Conservation (phyloP, 2,329 filamentous ascomycete genomes). For the Albophoma yamanashiensis region DNA sequence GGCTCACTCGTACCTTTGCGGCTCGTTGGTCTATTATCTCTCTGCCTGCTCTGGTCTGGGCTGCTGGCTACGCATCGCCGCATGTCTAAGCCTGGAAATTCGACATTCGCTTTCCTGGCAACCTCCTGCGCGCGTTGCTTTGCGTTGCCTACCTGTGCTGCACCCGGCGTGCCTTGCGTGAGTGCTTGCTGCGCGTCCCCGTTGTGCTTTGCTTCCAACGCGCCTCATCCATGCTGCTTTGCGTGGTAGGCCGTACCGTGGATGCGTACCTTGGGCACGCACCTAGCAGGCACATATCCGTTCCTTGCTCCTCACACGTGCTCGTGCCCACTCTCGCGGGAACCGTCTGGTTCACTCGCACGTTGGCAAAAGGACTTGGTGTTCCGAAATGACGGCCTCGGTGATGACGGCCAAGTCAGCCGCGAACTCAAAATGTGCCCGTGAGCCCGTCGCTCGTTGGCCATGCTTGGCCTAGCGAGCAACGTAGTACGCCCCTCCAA, state of each 20-base stretch:
- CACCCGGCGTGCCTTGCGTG: not conserved
- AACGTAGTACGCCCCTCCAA: not conserved
- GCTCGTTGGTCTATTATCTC: not conserved
- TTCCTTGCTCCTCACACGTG: not conserved
- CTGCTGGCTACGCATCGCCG: not conserved
- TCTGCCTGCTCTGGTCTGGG: not conserved
- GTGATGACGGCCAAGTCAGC: not conserved
- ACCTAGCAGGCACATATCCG: not conserved
- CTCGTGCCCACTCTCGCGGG: not conserved
- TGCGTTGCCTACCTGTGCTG: not conserved
- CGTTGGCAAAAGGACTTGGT: not conserved
- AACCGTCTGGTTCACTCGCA: not conserved
- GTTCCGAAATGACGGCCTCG: not conserved
- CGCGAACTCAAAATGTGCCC: not conserved
- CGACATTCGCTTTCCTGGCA: not conserved
- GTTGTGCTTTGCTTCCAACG: not conserved
- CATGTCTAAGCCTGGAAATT: not conserved
- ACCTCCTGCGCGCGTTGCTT: not conserved
- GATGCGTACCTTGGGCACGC: not conserved
- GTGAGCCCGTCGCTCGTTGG: not conserved
- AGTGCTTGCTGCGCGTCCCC: not conserved
- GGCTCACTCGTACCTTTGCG: constrained; percentile 1
- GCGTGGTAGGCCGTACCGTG: not conserved
- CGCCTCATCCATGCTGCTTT: not conserved
- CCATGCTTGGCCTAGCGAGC: not conserved